Base-by-base conservation (phyloP, 176 grass and related monocot genomes). In the Phoenix roebelenii region DNA sequence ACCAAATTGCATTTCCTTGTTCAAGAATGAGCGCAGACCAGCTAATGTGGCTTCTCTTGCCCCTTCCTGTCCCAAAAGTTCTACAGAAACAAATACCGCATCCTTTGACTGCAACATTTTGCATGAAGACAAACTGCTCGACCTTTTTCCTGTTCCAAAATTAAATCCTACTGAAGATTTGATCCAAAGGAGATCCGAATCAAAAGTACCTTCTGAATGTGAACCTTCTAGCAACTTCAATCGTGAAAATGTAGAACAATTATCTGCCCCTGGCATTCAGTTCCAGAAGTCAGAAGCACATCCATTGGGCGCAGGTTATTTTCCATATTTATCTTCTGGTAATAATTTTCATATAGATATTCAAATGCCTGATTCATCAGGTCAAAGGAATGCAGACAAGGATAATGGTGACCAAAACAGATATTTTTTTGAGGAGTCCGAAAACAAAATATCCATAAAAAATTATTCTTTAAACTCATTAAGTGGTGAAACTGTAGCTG, bases 391-490 rank as follows among this genome's bases (percentile, higher is more conserved):
- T 54, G 65, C 50, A 59, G 64, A 73, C 54, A 74, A 59, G 60
- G 74, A 59, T 49, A 73, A 74, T 64, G 64, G 78, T 64, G 65
- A 66, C 49, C 50, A 66, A 25, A 74, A 65, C 26, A 49, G 68
- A 54, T 15, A 35, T 25, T 57, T 62, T 25, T 57, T 62, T n/a
- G 54, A 62, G 3, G 54, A 54, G 15, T 49, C 20, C 22, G 65
- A 70, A 32, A 77, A 28, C 60, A 39, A 77, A 63, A 15, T 48
- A 3, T 51, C 65, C 16, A 54, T 24, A 15, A 64, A 1, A 77
- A 49, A 20, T 18, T 22, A 62, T 23, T 67, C 49, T 52, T 26
- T 15, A 3, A 66, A 29, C 70, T 70, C 70, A 60, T 50, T 70
- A 51, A 70, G 44, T 32, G 35, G 9, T 44, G 10, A 1, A 44